Evolutionary conservation across 140 eudicot genomes (phyloP).

Genomic region (Senecio squalidus): DNA sequence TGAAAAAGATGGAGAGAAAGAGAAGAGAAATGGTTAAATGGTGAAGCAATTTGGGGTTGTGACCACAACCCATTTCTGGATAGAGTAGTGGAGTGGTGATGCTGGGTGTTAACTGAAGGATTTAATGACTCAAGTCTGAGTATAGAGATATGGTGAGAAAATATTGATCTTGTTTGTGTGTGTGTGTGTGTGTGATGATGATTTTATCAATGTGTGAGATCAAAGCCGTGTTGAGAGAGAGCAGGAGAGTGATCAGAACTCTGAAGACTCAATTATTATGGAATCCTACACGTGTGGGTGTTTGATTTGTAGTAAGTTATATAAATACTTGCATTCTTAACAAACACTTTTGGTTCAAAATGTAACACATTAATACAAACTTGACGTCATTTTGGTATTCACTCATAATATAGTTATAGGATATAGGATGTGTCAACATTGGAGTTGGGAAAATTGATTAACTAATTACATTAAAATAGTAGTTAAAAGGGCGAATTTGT

Average conservation of each 20-base stretch:
- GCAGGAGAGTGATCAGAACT: constrained; percentile 30
- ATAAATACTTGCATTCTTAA: neutral
- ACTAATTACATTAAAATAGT: too few relatives aligned
- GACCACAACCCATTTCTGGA: constrained; percentile 55
- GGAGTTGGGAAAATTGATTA: too few relatives aligned
- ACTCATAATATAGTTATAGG: neutral
- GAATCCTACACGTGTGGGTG: constrained; percentile 36
- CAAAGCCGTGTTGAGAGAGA: constrained; percentile 23
- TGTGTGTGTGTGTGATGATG: constrained; percentile 16
- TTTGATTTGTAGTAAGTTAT: constrained; percentile 10
- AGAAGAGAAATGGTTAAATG: constrained; percentile 51
- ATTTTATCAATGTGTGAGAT: constrained; percentile 19
- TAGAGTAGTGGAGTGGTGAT: constrained; percentile 18
- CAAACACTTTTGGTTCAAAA: neutral
- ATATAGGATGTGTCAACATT: neutral
- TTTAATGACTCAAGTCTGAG: constrained; percentile 26
- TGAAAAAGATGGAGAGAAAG: constrained; percentile 36
- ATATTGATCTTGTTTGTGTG: constrained; percentile 20
- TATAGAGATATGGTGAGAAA: neutral
- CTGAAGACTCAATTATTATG: constrained; percentile 30
- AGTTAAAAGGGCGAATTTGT: too few relatives aligned
- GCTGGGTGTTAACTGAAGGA: constrained; percentile 37
- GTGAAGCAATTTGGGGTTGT: constrained; percentile 25
- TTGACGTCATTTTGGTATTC: constrained; percentile 14
- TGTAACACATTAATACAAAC: constrained; percentile 12